phyloP scores from a whole-genome alignment of 2,329 filamentous ascomycete genomes.

The Ophiostoma ulmi region DNA sequence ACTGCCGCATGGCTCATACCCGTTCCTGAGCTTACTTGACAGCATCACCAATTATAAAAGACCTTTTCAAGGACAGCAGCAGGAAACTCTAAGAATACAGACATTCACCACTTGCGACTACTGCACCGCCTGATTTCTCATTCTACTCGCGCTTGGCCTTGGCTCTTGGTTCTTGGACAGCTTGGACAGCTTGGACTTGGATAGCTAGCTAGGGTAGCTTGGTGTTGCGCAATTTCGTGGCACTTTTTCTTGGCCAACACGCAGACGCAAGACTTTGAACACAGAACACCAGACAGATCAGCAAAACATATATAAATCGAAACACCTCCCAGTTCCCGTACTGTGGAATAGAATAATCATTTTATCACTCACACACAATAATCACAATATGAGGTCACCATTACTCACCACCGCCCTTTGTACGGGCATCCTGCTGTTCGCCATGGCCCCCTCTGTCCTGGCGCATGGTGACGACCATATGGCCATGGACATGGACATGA shows the following conservation, averaged over 20 bases:
- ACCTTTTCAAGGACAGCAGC: background rate
- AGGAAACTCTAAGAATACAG: background rate
- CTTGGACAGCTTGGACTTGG: constrained; percentile 12
- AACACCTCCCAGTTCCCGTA: too few species aligned
- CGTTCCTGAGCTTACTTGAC: constrained; percentile 12
- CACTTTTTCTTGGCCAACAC: background rate
- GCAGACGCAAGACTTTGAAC: background rate
- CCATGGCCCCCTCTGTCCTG: constrained; percentile 30
- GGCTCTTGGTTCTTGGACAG: constrained; percentile 14
- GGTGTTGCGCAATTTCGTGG: background rate
- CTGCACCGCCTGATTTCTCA: background rate
- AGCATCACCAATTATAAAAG: background rate
- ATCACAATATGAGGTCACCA: constrained; percentile 19
- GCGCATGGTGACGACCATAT: constrained; percentile 33
- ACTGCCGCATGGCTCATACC: constrained; percentile 16
- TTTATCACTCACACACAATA: constrained; percentile 17
- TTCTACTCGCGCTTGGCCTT: constrained; percentile 16
- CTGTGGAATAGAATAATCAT: background rate
- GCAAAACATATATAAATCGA: background rate
- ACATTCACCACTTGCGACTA: background rate
- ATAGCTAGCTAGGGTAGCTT: background rate
- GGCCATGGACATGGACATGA: constrained; percentile 19
- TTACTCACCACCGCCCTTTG: constrained; percentile 23
- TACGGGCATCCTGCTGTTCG: constrained; percentile 30
- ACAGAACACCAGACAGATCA: background rate